A percentile compares a stretch with the other conserved stretches of the same genome.
Conservation (phyloP, 2,329 filamentous ascomycete genomes). For the Ophiostoma ips region DNA sequence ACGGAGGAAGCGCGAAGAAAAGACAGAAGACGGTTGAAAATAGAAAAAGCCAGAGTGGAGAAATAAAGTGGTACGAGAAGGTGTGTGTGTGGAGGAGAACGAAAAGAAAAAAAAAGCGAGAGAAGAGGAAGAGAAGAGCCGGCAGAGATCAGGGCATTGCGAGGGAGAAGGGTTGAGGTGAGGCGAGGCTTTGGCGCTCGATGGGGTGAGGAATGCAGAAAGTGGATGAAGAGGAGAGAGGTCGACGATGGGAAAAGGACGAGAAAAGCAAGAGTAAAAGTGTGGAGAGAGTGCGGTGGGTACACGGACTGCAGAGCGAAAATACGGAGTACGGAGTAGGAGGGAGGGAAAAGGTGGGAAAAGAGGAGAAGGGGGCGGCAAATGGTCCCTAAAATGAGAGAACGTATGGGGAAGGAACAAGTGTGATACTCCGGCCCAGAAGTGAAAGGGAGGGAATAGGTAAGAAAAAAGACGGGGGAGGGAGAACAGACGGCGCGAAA, state of each 20-base stretch:
- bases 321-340: too few relatives aligned
- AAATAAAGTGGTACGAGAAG: too few relatives aligned
- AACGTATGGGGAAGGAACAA: neutral
- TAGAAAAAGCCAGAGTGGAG: neutral
- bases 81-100: neutral
- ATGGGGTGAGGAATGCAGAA: neutral
- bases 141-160: conserved; percentile 3
- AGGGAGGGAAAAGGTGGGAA: neutral
- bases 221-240: neutral
- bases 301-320: neutral
- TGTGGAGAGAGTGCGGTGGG: neutral
- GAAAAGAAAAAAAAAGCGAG: neutral
- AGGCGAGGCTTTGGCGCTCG: neutral
- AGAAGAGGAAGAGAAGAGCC: neutral
- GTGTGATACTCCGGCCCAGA: neutral
- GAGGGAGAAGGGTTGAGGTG: neutral
- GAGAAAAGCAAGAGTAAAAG: neutral
- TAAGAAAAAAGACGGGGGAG: neutral
- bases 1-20: neutral
- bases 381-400: too few relatives aligned
- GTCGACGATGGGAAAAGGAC: neutral
- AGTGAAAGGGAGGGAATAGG: neutral
- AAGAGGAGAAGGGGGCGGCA: neutral
- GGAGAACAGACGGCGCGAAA: neutral
- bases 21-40: neutral